Evolutionary conservation across 257 asterid species (phyloP).

Genomic region (Nicotiana undulata): DNA sequence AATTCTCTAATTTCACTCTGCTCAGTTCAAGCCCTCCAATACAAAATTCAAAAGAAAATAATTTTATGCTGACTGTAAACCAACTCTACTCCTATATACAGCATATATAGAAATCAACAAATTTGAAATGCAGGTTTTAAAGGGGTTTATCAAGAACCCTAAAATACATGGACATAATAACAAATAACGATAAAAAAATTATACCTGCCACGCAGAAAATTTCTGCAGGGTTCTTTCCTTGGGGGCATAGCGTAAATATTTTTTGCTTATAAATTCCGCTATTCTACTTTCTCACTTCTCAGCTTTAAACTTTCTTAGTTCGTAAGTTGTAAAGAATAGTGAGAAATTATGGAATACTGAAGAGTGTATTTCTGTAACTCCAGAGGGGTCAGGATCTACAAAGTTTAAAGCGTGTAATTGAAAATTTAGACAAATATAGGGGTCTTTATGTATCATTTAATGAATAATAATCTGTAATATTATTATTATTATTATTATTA

Average conservation of each 20-base stretch:
- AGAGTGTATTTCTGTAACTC: no score
- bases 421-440: no score
- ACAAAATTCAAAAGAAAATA: background rate
- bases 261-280: no score
- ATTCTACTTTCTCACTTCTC: background rate
- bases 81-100: background rate
- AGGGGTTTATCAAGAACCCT: background rate
- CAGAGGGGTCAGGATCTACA: no score
- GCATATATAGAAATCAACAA: background rate
- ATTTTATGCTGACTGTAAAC: background rate
- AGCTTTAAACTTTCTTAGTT: background rate
- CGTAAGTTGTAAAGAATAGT: no score
- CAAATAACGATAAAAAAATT: background rate
- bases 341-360: no score
- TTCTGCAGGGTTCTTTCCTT: conserved; percentile 53
- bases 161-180: background rate
- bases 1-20: background rate
- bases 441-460: no score
- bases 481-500: no score
- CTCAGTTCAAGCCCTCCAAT: background rate
- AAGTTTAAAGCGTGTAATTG: no score
- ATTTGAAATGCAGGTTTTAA: background rate
- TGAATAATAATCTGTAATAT: no score
- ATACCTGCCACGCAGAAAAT: conserved; percentile 81
- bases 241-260: conserved; percentile 48